Percentiles rank a stretch among this genome's conserved stretches.
phyloP scores from a whole-genome alignment of 768 basidiomycete genomes.

The Xerocomellus chrysenteron region DNA sequence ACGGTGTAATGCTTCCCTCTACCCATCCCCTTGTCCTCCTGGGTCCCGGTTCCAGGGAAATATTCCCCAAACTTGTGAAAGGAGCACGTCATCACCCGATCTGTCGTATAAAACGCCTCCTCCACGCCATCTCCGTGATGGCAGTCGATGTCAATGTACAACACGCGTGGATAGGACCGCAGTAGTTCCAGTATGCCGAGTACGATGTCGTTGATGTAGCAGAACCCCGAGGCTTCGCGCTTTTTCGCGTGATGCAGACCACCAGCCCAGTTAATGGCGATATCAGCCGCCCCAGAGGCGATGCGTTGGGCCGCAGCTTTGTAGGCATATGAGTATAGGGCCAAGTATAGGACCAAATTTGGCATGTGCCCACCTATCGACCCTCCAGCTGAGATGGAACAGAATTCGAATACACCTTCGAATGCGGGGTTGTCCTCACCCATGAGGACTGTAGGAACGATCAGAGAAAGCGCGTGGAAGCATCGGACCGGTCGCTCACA shows the following conservation, averaged over 20 bases:
- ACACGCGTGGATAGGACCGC: conserved; percentile 79
- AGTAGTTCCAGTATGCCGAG: conserved; percentile 91
- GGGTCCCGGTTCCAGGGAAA: conserved; percentile 76
- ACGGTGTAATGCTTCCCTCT: conserved; percentile 86
- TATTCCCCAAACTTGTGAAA: conserved; percentile 95
- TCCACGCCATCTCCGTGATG: conserved; percentile 99
- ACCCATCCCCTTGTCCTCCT: conserved; percentile 81
- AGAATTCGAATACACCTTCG: conserved; percentile 96
- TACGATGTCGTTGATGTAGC: conserved; percentile 98
- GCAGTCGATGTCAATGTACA: conserved; percentile 98
- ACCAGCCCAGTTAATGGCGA: conserved; percentile 96
- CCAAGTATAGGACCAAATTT: background rate
- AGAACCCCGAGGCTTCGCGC: conserved; percentile 95
- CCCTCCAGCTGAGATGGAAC: conserved; percentile 94
- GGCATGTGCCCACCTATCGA: conserved; percentile 68
- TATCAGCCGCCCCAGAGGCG: conserved; percentile 73
- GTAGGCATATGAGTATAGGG: background rate
- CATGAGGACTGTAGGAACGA: conserved; percentile 43
- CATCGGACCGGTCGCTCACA: conserved; percentile 50
- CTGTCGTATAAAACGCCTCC: conserved; percentile 97
- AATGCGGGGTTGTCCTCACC: conserved; percentile 97
- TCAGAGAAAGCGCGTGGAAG: background rate
- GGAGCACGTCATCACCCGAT: conserved; percentile 94
- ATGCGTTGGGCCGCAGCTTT: conserved; percentile 80
- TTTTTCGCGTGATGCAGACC: conserved; percentile 99